phyloP scores from a whole-genome alignment of 2,329 filamentous ascomycete genomes.

The Thermochaetoides dissita region DNA sequence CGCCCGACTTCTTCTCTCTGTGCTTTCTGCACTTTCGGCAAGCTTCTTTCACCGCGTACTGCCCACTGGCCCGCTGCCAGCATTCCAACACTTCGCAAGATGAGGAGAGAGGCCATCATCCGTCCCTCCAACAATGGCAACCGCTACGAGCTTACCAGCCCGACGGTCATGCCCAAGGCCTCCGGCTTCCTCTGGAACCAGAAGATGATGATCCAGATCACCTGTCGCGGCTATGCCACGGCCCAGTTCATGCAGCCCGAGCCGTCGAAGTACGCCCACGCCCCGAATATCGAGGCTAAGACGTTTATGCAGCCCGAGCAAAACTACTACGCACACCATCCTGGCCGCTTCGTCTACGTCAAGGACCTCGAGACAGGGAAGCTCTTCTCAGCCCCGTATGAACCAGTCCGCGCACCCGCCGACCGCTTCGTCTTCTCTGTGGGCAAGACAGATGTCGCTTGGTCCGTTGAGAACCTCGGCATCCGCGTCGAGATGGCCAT shows the following conservation, averaged over 20 bases:
- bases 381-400: slow-evolving; percentile 41
- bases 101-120: slow-evolving; percentile 19
- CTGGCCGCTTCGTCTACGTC: slow-evolving; percentile 44
- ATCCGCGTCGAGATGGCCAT: slow-evolving; percentile 38
- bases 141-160: slow-evolving; percentile 40
- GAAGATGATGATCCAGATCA: slow-evolving; percentile 47
- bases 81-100: slow-evolving; percentile 6
- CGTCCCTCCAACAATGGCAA: slow-evolving; percentile 33
- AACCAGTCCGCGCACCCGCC: slow-evolving; percentile 34
- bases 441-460: slow-evolving; percentile 40
- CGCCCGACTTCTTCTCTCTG: neutral
- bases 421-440: slow-evolving; percentile 39
- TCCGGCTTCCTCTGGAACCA: slow-evolving; percentile 46
- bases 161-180: slow-evolving; percentile 42
- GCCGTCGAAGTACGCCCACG: slow-evolving; percentile 45
- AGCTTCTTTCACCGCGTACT: neutral
- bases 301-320: slow-evolving; percentile 49
- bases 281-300: slow-evolving; percentile 42
- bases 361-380: slow-evolving; percentile 38
- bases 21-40: neutral
- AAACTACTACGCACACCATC: slow-evolving; percentile 44
- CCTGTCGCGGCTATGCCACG: slow-evolving; percentile 43
- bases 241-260: slow-evolving; percentile 48
- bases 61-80: too few species aligned
- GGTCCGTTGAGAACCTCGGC: slow-evolving; percentile 36